A percentile compares a stretch with the other conserved stretches of the same genome.
phyloP scores from a whole-genome alignment of 495 filamentous ascomycete species.

The Penicillium tannophilum region DNA sequence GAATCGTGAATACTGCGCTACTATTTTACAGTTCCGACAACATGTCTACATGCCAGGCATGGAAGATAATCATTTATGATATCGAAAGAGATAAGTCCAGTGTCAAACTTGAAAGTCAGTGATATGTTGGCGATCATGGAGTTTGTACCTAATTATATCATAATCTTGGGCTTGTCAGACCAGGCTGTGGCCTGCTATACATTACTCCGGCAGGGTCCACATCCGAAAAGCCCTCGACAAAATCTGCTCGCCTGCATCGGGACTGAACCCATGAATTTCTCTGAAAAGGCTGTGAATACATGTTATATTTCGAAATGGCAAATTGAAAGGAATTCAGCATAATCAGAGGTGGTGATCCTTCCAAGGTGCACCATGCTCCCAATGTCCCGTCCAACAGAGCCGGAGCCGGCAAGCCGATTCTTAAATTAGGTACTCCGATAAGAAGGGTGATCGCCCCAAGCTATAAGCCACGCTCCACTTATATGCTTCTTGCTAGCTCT shows the following conservation, averaged over 20 bases:
- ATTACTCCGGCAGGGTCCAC: constrained; percentile 10
- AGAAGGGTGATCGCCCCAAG: not conserved
- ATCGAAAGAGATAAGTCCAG: no score
- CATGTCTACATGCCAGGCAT: no score
- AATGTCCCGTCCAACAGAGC: no score
- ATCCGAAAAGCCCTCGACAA: not conserved
- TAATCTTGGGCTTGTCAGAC: not conserved
- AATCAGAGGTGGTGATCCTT: no score
- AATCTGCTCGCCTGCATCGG: not conserved
- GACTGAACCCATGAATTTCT: not conserved
- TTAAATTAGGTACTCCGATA: not conserved
- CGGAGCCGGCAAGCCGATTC: not conserved
- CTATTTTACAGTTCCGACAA: no score
- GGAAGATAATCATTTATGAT: no score
- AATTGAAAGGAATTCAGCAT: no score
- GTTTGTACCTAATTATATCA: constrained; percentile 5
- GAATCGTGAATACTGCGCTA: no score
- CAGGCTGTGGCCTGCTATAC: constrained; percentile 9
- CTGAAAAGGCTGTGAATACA: no score
- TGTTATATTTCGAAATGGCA: no score
- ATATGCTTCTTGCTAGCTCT: not conserved
- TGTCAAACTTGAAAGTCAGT: not conserved
- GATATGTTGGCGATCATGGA: not conserved
- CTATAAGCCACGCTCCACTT: not conserved
- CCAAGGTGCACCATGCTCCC: no score